A percentile compares a stretch with the other conserved stretches of the same genome.
Evolutionary conservation across 2,329 filamentous ascomycete genomes (phyloP).

Genomic region (Simplicillium sp.): DNA sequence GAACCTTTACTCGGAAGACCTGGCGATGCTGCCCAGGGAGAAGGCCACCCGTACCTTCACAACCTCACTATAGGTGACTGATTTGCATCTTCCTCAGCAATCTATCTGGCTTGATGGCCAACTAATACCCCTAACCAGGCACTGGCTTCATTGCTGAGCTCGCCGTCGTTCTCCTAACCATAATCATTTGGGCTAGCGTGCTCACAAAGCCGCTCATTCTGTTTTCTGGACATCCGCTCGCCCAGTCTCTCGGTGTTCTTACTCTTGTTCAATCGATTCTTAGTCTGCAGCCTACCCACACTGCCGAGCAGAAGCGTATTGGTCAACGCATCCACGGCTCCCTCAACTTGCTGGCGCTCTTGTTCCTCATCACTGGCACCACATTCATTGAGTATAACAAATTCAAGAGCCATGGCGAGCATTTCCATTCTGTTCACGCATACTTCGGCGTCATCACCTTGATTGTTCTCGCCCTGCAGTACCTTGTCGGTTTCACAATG

Average conservation of each 20-base stretch:
- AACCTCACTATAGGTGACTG: slow-evolving; percentile 67
- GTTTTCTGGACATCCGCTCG: slow-evolving; percentile 82
- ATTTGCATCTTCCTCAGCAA: slow-evolving; percentile 1
- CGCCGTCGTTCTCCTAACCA: slow-evolving; percentile 65
- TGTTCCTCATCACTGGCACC: slow-evolving; percentile 54
- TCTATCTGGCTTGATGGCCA: slow-evolving; percentile 2
- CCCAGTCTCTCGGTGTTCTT: slow-evolving; percentile 58
- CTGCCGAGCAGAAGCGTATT: slow-evolving; percentile 58
- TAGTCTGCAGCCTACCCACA: slow-evolving; percentile 79
- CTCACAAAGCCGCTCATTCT: slow-evolving; percentile 63
- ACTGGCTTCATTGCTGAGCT: slow-evolving; percentile 74
- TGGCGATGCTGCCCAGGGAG: slow-evolving; percentile 64
- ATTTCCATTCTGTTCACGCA: slow-evolving; percentile 75
- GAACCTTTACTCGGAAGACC: slow-evolving; percentile 42
- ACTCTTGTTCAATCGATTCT: slow-evolving; percentile 72
- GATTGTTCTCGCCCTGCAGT: slow-evolving; percentile 61
- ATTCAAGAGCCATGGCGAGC: slow-evolving; percentile 50
- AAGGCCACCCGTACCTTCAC: slow-evolving; percentile 51
- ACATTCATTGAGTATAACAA: slow-evolving; percentile 81
- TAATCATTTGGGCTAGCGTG: slow-evolving; percentile 69
- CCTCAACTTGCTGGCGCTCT: slow-evolving; percentile 58
- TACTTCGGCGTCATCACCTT: slow-evolving; percentile 74
- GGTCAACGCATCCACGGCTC: slow-evolving; percentile 55
- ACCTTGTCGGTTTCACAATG: slow-evolving; percentile 71
- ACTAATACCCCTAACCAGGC: slow-evolving; percentile 36